Evolutionary conservation across 495 filamentous ascomycete genomes (phyloP), one percentile per base, ranked within the genome.

Genomic region (Penicillium subrubescens): DNA sequence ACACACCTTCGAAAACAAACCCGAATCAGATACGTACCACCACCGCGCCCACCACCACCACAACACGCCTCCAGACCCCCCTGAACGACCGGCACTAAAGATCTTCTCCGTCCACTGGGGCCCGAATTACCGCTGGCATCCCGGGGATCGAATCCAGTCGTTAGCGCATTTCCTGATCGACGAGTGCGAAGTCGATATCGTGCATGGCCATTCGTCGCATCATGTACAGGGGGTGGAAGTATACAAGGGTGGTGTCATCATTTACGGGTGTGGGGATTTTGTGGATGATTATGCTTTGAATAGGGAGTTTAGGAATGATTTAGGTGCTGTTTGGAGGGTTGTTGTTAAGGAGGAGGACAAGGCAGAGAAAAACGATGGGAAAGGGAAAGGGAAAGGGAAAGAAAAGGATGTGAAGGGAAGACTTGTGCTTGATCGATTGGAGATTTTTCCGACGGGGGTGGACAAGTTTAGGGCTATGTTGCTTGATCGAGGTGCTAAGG

Each of bases 251-350:
- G 75, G 71, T 54, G 17, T 81, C 11, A 75, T 82, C 39, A 74
- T 81, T 3, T 81, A 81, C 35, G 79, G 79, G 0, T 81, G 79
- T 63, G 79, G 79, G 1, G 77, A 81, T 65, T 81, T 80, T 62
- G 77, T 81, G 37, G 77, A 81, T 69, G 79, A 82, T 69, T 81
- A 80, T 71, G 70, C 67, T 3, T 3, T 78, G n/a, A 64, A 69
- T 66, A 50, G 44, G 31, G 64, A 67, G 35, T 81, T 56, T 70
- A 60, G 78, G 55, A 81, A 81, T 74, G 78, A 81, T 64, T 61
- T 81, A 14, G 71, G 76, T 15, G 78, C 70, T 50, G 43, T 80
- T n/a, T 81, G 78, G 77, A 73, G 74, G 61, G 72, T 81, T 66
- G 25, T 66, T 62, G 65, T 75, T n/a, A 35, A 6, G 15, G 69